Evolutionary conservation across 768 basidiomycete genomes (phyloP), one percentile per base, ranked within the genome.

Genomic region (Rhodotorula babjevae): DNA sequence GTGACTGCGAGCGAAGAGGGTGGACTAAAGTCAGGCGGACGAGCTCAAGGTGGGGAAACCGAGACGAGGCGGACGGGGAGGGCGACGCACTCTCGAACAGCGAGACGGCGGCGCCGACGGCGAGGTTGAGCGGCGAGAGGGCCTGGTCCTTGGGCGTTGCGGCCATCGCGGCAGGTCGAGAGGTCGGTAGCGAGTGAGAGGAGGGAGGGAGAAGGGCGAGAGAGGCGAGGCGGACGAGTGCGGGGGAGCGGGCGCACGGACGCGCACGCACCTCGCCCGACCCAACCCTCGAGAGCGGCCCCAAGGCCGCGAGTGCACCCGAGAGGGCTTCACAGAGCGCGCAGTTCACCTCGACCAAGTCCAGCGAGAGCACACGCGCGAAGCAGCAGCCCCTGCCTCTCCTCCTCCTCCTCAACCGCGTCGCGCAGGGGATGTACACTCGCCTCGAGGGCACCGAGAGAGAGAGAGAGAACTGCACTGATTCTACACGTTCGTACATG

Each of bases 31-130:
- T 5, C 18, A 44, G 29, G 33, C 36, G 31, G 33, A n/a, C n/a
- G 29, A n/a, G 50, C 3, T 25, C 0, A 3, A n/a, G 49, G 36
- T 27, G 44, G 52, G 56, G 47, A 33, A 19, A 8, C 3, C 23
- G 53, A n/a, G n/a, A n/a, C n/a, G 36, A 42, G 29, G 29, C 40
- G 44, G n/a, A 3, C 21, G 2, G 16, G 21, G 8, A 0, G 42
- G 36, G 27, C n/a, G 23, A 52, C 72, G 29, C 18, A 62, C 67
- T 63, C 52, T 66, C 64, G 49, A 69, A 69, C n/a, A 69, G 31
- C 9, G 60, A 66, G 18, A 73, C 72, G 23, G 23, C 61, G 0
- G 72, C 68, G 4, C 68, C 72, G 46, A 73, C 46, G 23, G 56
- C 68, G 23, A 73, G 50, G 65, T 73, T 73, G 40, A 23, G 3